Conservation (phyloP, 2,329 filamentous ascomycete species). For the Fusarium sp. region DNA sequence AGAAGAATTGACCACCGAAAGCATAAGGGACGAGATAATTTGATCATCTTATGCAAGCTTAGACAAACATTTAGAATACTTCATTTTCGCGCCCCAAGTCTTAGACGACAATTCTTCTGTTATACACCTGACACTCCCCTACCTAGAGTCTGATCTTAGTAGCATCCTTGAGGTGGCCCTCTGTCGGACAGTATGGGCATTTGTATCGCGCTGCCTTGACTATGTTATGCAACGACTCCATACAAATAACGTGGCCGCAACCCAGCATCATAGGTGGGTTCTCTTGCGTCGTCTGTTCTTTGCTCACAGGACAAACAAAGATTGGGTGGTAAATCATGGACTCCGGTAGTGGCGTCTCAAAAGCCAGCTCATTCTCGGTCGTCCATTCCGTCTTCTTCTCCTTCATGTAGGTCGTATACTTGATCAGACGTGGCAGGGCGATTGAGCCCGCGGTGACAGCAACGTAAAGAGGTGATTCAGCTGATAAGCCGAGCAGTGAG, state of each 20-base stretch:
- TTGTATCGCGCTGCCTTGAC: conserved; percentile 87
- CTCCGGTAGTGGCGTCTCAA: conserved; percentile 71
- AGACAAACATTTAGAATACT: background rate
- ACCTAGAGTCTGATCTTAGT: conserved; percentile 73
- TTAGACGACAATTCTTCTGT: background rate
- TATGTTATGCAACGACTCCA: conserved; percentile 82
- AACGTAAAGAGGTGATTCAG: conserved; percentile 92
- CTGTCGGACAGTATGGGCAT: conserved; percentile 93
- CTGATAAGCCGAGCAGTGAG: conserved; percentile 86
- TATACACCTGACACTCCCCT: background rate
- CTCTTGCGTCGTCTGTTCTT: conserved; percentile 91
- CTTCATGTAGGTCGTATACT: conserved; percentile 87
- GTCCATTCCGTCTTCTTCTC: conserved; percentile 96
- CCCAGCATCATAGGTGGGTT: conserved; percentile 98
- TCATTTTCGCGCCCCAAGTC: background rate
- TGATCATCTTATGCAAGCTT: background rate
- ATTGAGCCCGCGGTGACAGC: conserved; percentile 93
- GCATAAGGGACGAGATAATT: background rate
- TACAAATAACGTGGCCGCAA: conserved; percentile 93
- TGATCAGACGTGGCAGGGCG: conserved; percentile 87
- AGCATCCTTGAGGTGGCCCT: conserved; percentile 82
- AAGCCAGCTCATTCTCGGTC: conserved; percentile 87
- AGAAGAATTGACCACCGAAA: background rate
- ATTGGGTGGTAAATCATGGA: conserved; percentile 89
- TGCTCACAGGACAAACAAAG: conserved; percentile 96